Evolutionary conservation across 345 rosid species (phyloP), one percentile per base, ranked within the genome.

Genomic region (Salix exigua): DNA sequence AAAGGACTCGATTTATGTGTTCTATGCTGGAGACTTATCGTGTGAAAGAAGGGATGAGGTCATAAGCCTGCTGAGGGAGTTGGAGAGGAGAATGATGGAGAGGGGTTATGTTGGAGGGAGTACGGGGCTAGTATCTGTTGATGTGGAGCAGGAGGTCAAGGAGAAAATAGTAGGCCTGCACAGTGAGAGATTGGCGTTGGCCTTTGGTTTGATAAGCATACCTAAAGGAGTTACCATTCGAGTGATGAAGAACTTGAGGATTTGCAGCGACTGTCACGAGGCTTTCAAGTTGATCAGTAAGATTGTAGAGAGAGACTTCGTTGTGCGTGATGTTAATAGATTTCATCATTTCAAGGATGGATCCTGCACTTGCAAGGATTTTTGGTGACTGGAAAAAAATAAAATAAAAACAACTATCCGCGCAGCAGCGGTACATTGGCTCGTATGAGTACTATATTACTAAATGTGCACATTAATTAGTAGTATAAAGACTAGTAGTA

Each of bases 321-420:
- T 92, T 4, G 95, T 92, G 17, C 88, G 95, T 63, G 97, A 92
- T 83, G 77, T 89, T 35, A 91, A 88, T 71, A 88, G 96, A 83
- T 91, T 92, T 84, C 97, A 92, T 83, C 88, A 84, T 74, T 91
- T 91, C 46, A 78, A 72, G 46, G 66, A 84, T 61, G 94, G 92
- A 3, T 86, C 83, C 67, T 89, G 95, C 83, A 75, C 83, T 72
- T 89, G 97, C 75, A 58, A 74, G 73, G 92, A 91, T 65, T 92
- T 88, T 75, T 92, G 95, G 95, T 90, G 44, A 40, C 44, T 40
- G 44, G 3, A 10, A 40, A 2, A 10, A 40, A 38, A 38, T 3
- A 30, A 37, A 37, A 7, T 1, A 7, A 8, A 0, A 2, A 37
- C 40, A 37, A 1, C 40, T 37, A 37, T 37, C 40, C 40, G 40